Conservation (phyloP, 129 eudicot species). For the Ambrosia trifida region DNA sequence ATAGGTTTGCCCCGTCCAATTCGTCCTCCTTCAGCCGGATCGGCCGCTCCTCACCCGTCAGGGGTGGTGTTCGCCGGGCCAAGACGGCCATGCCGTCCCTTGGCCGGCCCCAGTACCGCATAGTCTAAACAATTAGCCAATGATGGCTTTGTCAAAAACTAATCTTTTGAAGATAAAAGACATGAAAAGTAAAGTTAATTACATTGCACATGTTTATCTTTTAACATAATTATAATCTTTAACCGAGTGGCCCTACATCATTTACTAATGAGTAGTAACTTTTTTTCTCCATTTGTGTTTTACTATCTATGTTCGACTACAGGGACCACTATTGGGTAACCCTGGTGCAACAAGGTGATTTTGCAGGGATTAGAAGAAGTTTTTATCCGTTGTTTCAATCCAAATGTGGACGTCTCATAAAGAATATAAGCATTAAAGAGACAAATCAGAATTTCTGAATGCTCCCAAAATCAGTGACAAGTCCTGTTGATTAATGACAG, state of each 20-base stretch:
- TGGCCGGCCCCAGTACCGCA: no score
- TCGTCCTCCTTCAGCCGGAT: no score
- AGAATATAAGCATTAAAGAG: not conserved
- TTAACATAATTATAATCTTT: not conserved
- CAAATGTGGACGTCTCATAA: not conserved
- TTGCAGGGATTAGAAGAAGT: slow-evolving; percentile 2
- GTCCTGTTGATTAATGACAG: not conserved
- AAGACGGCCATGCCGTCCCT: no score
- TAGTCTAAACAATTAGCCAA: no score
- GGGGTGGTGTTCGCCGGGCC: no score
- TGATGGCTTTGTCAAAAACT: no score
- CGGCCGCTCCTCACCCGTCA: no score
- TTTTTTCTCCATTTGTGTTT: no score
- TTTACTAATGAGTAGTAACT: slow-evolving; percentile 17
- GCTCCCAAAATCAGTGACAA: slow-evolving; percentile 1
- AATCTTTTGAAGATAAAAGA: no score
- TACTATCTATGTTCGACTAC: no score
- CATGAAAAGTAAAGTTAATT: not conserved
- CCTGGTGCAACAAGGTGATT: not conserved
- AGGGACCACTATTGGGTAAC: not conserved
- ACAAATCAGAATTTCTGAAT: slow-evolving; percentile 26
- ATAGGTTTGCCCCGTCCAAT: no score
- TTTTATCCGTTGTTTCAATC: not conserved
- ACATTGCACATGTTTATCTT: not conserved
- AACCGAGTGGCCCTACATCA: slow-evolving; percentile 19